Base-by-base conservation (phyloP, 257 asterid genomes). In the Nicotiana tabacum region DNA sequence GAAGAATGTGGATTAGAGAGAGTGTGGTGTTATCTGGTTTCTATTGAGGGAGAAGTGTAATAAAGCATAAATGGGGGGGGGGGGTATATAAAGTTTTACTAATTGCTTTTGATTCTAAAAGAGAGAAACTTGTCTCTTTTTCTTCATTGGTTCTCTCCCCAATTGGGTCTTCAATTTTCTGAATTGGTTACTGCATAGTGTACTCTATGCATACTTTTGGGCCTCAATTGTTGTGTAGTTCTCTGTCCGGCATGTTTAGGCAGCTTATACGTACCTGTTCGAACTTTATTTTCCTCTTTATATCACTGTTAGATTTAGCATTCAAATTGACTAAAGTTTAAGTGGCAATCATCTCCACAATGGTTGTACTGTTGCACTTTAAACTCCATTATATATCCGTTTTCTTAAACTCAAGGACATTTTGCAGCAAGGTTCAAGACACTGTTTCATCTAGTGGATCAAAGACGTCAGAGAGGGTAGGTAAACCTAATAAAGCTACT, bases 371-470 rank as follows among this genome's bases (percentile, higher is more conserved):
- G 80, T 43, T 76, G 16, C 80, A 51, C 53, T 51, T 66, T 76
- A 32, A 51, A 48, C 80, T 58, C 15, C 46, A 51, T 15, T 15
- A 48, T 76, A 9, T 76, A 46, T 27, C 80, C 64, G 30, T 62
- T 60, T 27, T 21, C 51, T 51, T 81, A 70, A 46, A 51, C 16
- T 27, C 9, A 58, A 76, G 67, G 30, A 65, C 39, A 27, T 65
- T 80, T 87, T 83, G 84, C 95, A 94, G 97, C 92, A 92, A 82
- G 86, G 82, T 77, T 81, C 93, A 86, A 83, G 91, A 64, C 48
- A 66, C 88, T 83, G 78, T 83, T 77, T 85, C 84, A 10, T 51
- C 82, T 82, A 85, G 78, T 87, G 87, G 91, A 66, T 85, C 92
- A 81, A 90, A 86, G 85, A 29, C 82, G 39, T 58, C 87, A 51